Evolutionary conservation across 805 yeast genomes (phyloP).

Genomic region (Saccharomycopsis sp.): DNA sequence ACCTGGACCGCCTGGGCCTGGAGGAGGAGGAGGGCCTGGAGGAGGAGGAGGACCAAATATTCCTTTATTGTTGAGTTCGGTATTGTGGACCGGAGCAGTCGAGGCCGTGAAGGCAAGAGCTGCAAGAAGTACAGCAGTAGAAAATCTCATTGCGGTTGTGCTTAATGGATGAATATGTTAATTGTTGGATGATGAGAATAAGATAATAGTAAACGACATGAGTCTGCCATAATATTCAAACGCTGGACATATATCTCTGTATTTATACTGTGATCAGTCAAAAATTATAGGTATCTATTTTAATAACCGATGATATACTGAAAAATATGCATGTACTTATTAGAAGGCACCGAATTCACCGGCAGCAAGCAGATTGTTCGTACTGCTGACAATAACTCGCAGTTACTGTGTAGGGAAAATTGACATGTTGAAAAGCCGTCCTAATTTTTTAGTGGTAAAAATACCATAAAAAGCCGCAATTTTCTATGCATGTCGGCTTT

Average conservation of each 20-base stretch:
- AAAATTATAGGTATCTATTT: too few relatives aligned
- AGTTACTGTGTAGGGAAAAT: too few relatives aligned
- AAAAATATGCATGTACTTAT: too few relatives aligned
- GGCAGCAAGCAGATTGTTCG: too few relatives aligned
- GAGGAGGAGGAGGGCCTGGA: not conserved
- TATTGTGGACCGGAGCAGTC: constrained; percentile 4
- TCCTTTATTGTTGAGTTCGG: constrained; percentile 3
- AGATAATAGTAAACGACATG: not conserved
- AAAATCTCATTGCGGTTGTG: not conserved
- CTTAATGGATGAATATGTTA: not conserved
- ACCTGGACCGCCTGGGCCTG: not conserved
- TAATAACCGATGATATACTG: too few relatives aligned
- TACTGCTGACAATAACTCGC: too few relatives aligned
- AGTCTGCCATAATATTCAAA: not conserved
- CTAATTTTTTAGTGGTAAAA: not conserved
- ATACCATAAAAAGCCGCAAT: not conserved
- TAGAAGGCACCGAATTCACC: too few relatives aligned
- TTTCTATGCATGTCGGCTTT: not conserved
- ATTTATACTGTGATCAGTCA: not conserved
- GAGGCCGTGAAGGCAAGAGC: not conserved
- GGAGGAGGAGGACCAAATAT: not conserved
- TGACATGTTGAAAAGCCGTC: not conserved
- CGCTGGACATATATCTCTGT: not conserved
- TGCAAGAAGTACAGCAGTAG: not conserved
- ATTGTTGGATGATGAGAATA: not conserved